These are phyloP conservation scores for Aureobasidium musti DNA, from an alignment of 2,329 filamentous ascomycete species.

Conservation along the genomic window DNA sequence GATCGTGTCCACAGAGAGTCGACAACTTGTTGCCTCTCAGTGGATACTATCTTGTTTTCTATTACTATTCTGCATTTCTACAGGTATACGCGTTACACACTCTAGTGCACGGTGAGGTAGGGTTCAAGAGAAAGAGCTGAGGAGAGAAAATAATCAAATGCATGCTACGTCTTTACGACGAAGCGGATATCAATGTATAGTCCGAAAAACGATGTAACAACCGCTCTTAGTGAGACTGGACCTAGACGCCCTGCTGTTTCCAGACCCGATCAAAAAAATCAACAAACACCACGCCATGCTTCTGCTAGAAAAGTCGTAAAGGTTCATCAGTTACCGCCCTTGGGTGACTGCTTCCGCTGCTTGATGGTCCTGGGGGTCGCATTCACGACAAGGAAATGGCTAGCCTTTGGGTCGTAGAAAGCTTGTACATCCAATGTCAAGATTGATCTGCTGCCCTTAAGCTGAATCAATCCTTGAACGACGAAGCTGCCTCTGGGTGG, in stretches of 20 bases:
- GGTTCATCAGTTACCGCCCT: conserved; percentile 40
- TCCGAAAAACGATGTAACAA: conserved; percentile 16
- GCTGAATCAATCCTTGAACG: conserved; percentile 50
- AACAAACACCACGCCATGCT: conserved; percentile 28
- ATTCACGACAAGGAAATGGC: conserved; percentile 43
- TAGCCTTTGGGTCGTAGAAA: conserved; percentile 49
- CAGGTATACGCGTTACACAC: too few relatives aligned
- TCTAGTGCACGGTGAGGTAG: too few relatives aligned
- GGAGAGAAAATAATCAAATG: conserved; percentile 57
- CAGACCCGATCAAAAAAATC: background rate
- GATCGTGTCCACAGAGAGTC: too few relatives aligned
- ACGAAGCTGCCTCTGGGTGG: conserved; percentile 50
- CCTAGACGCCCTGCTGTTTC: conserved; percentile 14
- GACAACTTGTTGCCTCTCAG: too few relatives aligned
- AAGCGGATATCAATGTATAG: conserved; percentile 24
- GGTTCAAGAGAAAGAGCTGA: conserved; percentile 45
- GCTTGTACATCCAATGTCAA: conserved; percentile 50
- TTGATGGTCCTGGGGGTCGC: conserved; percentile 39
- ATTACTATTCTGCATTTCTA: too few relatives aligned
- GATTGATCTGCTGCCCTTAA: conserved; percentile 47
- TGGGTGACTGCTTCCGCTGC: conserved; percentile 44
- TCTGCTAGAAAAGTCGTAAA: conserved; percentile 17
- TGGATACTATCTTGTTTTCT: too few relatives aligned
- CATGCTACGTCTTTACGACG: conserved; percentile 17
- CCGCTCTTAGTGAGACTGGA: background rate